Percentiles rank a stretch among this genome's conserved stretches.
phyloP scores from a whole-genome alignment of 78 protist species.

The Chrysochromulina tobinii region DNA sequence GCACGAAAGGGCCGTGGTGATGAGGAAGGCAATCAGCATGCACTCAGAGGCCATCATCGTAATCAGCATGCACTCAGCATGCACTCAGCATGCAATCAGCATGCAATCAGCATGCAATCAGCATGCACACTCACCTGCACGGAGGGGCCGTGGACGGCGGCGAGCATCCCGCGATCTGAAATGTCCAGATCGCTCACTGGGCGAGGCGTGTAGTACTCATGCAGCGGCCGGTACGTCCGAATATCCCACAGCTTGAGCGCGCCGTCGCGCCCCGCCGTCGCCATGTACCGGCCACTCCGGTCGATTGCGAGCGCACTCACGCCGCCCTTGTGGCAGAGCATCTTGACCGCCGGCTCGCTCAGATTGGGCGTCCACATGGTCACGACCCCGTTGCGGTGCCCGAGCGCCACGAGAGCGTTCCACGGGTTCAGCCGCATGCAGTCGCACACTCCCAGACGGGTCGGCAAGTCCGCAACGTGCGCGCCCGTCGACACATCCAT shows the following conservation, averaged over 20 bases:
- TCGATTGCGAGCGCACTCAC: conserved; percentile 61
- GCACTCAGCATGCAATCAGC: not conserved
- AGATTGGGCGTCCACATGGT: conserved; percentile 89
- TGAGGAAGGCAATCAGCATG: too few relatives aligned
- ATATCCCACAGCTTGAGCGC: conserved; percentile 92
- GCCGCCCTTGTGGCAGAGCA: conserved; percentile 77
- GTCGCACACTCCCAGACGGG: conserved; percentile 53
- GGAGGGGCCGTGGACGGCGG: conserved; percentile 64
- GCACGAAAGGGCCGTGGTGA: not conserved
- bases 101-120: too few relatives aligned
- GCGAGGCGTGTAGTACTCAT: conserved; percentile 61
- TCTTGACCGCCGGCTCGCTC: conserved; percentile 72
- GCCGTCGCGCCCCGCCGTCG: conserved; percentile 77
- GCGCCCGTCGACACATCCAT: conserved; percentile 74
- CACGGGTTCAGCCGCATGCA: conserved; percentile 72
- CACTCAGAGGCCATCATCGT: not conserved
- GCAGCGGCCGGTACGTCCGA: conserved; percentile 80
- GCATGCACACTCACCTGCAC: conserved; percentile 24
- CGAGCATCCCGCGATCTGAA: conserved; percentile 81
- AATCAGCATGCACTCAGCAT: not conserved
- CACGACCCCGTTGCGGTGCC: conserved; percentile 86
- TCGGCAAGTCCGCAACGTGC: conserved; percentile 56
- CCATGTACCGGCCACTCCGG: conserved; percentile 72
- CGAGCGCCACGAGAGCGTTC: conserved; percentile 83
- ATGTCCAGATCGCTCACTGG: conserved; percentile 68